Percentiles rank a stretch among this genome's conserved stretches.
These are phyloP conservation scores for Harringtonia lauricola DNA, from an alignment of 2,329 filamentous ascomycete species.

Conservation along the genomic window DNA sequence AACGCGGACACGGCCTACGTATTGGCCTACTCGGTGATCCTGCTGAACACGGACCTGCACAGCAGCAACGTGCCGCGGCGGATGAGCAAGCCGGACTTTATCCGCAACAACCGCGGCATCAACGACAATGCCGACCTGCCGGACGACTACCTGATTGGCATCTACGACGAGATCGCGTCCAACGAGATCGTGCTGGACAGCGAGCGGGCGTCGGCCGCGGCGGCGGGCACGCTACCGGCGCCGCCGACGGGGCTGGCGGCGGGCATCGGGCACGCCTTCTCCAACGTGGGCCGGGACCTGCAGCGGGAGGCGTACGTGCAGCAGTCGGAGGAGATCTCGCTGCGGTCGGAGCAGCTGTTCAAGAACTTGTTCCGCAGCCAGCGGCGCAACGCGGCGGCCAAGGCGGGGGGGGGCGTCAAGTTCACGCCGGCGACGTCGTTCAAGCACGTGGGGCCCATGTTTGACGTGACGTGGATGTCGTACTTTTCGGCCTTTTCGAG, in stretches of 20 bases:
- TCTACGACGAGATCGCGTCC: conserved; percentile 82
- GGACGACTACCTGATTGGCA: conserved; percentile 77
- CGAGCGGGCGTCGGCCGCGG: conserved; percentile 80
- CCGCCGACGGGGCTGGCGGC: conserved; percentile 62
- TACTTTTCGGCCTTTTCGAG: conserved; percentile 91
- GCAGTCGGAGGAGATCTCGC: conserved; percentile 83
- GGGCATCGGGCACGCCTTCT: conserved; percentile 77
- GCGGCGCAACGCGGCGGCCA: conserved; percentile 64
- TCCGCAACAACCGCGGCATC: conserved; percentile 97
- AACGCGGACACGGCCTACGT: conserved; percentile 98
- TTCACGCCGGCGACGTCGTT: conserved; percentile 92
- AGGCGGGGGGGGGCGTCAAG: conserved; percentile 51
- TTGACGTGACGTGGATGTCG: conserved; percentile 98
- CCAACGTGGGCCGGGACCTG: conserved; percentile 82
- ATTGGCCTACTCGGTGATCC: conserved; percentile 87
- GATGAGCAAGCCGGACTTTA: conserved; percentile 96
- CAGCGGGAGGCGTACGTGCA: conserved; percentile 90
- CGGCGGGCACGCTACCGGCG: conserved; percentile 45
- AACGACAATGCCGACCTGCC: conserved; percentile 93
- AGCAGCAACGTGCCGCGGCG: conserved; percentile 72
- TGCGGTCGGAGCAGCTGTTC: conserved; percentile 71
- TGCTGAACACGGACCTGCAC: conserved; percentile 94
- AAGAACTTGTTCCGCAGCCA: conserved; percentile 88
- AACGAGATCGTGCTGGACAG: conserved; percentile 95
- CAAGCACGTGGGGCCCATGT: conserved; percentile 95